These are phyloP conservation scores for Glycyrrhiza uralensis DNA, from an alignment of 306 rosid genomes.

Conservation along the genomic window DNA sequence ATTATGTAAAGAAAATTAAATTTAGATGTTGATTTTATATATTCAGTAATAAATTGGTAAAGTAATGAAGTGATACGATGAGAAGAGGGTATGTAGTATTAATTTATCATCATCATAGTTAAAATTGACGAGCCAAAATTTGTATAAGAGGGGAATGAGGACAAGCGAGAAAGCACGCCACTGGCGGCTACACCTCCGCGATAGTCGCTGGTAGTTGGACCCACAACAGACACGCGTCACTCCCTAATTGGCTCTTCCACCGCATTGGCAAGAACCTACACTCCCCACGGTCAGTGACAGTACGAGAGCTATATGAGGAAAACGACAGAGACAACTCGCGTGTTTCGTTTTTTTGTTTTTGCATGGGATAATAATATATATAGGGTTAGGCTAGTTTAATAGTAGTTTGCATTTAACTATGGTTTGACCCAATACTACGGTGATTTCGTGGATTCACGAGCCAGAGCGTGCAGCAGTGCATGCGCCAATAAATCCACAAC, in stretches of 20 bases:
- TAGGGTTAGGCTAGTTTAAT: not conserved
- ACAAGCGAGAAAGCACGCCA: slow-evolving; percentile 19
- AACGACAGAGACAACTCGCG: slow-evolving; percentile 17
- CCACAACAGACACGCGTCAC: not conserved
- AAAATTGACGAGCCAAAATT: too few relatives aligned
- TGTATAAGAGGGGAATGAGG: not conserved
- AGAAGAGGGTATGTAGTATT: too few relatives aligned
- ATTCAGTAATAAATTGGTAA: too few relatives aligned
- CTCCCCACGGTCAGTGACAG: not conserved
- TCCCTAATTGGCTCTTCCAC: rapidly evolving
- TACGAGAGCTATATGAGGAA: not conserved
- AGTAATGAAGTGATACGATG: too few relatives aligned
- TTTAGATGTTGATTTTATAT: too few relatives aligned
- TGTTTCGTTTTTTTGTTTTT: not conserved
- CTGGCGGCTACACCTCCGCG: slow-evolving; percentile 29
- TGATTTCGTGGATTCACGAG: slow-evolving; percentile 25
- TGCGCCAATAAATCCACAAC: slow-evolving; percentile 27
- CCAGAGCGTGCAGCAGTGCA: slow-evolving; percentile 39
- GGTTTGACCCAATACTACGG: not conserved
- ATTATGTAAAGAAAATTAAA: too few relatives aligned
- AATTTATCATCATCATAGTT: too few relatives aligned
- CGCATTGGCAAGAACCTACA: not conserved
- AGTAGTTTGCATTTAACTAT: slow-evolving; percentile 7
- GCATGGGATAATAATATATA: not conserved
- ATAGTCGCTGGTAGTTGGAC: not conserved